Evolutionary conservation across 1,139 yeast species (phyloP).

Genomic region (Blastobotrys proliferans): DNA sequence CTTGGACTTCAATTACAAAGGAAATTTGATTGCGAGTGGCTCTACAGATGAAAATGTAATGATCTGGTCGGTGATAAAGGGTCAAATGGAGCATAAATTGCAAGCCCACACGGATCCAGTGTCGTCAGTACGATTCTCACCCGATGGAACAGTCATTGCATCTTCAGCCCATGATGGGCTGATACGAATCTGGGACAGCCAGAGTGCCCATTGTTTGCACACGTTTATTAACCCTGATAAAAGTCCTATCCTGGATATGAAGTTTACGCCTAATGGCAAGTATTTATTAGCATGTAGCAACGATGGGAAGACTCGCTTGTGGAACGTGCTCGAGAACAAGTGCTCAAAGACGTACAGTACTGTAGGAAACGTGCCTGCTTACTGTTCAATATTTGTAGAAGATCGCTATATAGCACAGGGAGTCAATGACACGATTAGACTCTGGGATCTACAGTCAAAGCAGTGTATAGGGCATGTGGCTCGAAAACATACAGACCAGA

Average conservation of each 20-base stretch:
- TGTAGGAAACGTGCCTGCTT: constrained; percentile 2
- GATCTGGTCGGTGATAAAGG: constrained; percentile 80
- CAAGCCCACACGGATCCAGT: constrained; percentile 96
- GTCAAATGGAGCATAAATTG: constrained; percentile 67
- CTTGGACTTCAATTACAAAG: constrained; percentile 65
- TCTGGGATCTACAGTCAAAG: constrained; percentile 77
- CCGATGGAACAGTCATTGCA: constrained; percentile 78
- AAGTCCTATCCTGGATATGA: constrained; percentile 65
- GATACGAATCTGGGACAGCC: constrained; percentile 80
- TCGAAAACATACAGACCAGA: constrained; percentile 37
- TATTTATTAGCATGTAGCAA: constrained; percentile 74
- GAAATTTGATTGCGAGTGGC: constrained; percentile 76
- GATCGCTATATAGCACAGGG: constrained; percentile 23
- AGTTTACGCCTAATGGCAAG: constrained; percentile 77
- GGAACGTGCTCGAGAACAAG: constrained; percentile 50
- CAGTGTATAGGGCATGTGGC: constrained; percentile 42
- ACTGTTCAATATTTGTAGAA: neutral
- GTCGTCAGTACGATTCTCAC: constrained; percentile 63
- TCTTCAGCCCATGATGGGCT: constrained; percentile 92
- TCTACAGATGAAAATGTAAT: constrained; percentile 88
- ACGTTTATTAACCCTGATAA: constrained; percentile 60
- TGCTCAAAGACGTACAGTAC: constrained; percentile 37
- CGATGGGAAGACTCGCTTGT: constrained; percentile 76
- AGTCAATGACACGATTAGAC: constrained; percentile 42
- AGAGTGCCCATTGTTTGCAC: constrained; percentile 85